Evolutionary conservation across 2,329 filamentous ascomycete genomes (phyloP), one percentile per base, ranked within the genome.

Genomic region (Aureobasidium leucospermi): DNA sequence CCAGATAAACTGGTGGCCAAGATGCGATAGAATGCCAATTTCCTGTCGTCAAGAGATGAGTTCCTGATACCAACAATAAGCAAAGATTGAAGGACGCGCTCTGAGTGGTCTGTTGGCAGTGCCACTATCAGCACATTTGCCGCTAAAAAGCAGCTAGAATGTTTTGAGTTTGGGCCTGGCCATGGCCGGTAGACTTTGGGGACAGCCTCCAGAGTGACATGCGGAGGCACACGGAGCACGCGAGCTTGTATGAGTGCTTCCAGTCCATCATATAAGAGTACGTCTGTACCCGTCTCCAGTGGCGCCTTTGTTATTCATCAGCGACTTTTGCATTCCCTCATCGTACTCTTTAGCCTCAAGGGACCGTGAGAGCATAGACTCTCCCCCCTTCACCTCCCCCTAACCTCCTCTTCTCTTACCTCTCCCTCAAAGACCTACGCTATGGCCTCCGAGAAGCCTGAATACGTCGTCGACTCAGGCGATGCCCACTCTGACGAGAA

Each of bases 371-470:
- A 53, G 39, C 29, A 53, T 10, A 7, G 32, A 19, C 38, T 51
- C 46, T 59, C 56, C 13, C 31, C 55, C 29, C 15, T 46, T 53
- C 19, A 34, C 8, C 23, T 28, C 10, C 32, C 32, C 39, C 15
- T 52, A 39, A n/a, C 31, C 16, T 43, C 23, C 32, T 16, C 46
- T 32, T 53, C 58, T 34, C 19, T 31, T 29, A 19, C 52, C 46
- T n/a, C 28, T 42, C 3, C n/a, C n/a, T 19, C 31, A 28, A 19
- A 28, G n/a, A 36, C 31, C 46, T 5, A 23, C 41, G 46, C 19
- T 28, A 60, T 60, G 59, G 23, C 51, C n/a, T 38, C 34, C 11
- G 59, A 61, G 39, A 61, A 61, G 59, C 59, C 59, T 19, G 45
- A 48, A 28, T 61, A 61, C 39, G 39, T 28, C 31, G 52, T 61